A percentile compares a stretch with the other conserved stretches of the same genome.
These are phyloP conservation scores for Penicillium expansum DNA, from an alignment of 2,329 filamentous ascomycete species.

Conservation along the genomic window DNA sequence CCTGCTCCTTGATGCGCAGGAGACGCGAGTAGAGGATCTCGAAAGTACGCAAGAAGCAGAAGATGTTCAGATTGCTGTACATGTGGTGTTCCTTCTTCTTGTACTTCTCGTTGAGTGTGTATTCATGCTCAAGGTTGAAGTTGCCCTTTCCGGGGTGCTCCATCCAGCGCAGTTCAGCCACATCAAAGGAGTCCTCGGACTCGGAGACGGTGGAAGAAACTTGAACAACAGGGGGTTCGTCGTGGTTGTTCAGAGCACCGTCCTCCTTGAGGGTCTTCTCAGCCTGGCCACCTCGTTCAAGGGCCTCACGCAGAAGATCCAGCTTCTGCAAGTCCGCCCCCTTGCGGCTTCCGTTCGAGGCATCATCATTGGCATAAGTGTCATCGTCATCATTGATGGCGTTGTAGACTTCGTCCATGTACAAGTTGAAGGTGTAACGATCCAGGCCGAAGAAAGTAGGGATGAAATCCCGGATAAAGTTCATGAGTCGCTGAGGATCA, in stretches of 20 bases:
- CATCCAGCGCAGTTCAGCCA: slow-evolving; percentile 57
- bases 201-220: slow-evolving; percentile 41
- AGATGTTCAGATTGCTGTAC: slow-evolving; percentile 87
- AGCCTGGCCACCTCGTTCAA: slow-evolving; percentile 65
- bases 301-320: slow-evolving; percentile 75
- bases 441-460: slow-evolving; percentile 73
- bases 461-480: slow-evolving; percentile 75
- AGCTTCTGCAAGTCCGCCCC: slow-evolving; percentile 66
- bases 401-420: slow-evolving; percentile 66
- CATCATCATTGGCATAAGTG: slow-evolving; percentile 75
- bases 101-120: slow-evolving; percentile 77
- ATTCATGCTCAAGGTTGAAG: slow-evolving; percentile 60
- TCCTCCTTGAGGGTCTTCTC: slow-evolving; percentile 76
- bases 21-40: slow-evolving; percentile 86
- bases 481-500: slow-evolving; percentile 70
- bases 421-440: slow-evolving; percentile 65
- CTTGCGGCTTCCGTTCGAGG: slow-evolving; percentile 66
- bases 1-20: slow-evolving; percentile 76
- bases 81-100: slow-evolving; percentile 79
- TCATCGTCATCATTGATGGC: slow-evolving; percentile 72
- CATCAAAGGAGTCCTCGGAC: slow-evolving; percentile 56
- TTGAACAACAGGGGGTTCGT: slow-evolving; percentile 76
- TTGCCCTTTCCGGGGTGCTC: slow-evolving; percentile 56
- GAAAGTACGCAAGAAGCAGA: slow-evolving; percentile 92
- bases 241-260: slow-evolving; percentile 76